These are phyloP conservation scores for Phytophthora agathidicida DNA, from an alignment of 352 stramenopile species.

Conservation along the genomic window DNA sequence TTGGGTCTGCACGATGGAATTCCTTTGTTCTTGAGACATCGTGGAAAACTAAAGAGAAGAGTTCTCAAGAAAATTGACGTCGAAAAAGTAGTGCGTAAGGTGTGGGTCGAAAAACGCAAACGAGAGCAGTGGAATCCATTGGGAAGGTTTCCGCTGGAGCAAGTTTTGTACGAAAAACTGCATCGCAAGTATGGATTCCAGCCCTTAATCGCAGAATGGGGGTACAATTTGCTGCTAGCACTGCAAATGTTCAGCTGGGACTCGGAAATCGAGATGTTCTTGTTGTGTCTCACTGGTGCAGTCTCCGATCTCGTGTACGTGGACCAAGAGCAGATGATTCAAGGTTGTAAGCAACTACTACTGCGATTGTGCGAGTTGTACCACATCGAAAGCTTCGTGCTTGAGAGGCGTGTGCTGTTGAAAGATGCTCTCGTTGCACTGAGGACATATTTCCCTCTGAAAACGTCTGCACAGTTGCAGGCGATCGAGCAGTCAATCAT, in stretches of 20 bases:
- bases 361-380: slow-evolving; percentile 57
- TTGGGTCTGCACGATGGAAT: slow-evolving; percentile 63
- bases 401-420: slow-evolving; percentile 58
- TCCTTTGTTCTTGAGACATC: slow-evolving; percentile 75
- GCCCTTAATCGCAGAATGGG: slow-evolving; percentile 82
- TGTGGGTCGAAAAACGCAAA: slow-evolving; percentile 81
- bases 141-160: slow-evolving; percentile 51
- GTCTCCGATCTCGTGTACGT: slow-evolving; percentile 75
- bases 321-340: slow-evolving; percentile 75
- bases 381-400: slow-evolving; percentile 58
- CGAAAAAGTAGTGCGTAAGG: slow-evolving; percentile 69
- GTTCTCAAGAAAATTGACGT: slow-evolving; percentile 73
- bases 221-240: slow-evolving; percentile 83
- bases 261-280: slow-evolving; percentile 79
- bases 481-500: slow-evolving; percentile 80
- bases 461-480: slow-evolving; percentile 73
- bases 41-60: slow-evolving; percentile 68
- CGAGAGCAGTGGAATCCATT: slow-evolving; percentile 62
- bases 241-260: slow-evolving; percentile 77
- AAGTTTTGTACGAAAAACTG: slow-evolving; percentile 79
- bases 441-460: slow-evolving; percentile 81
- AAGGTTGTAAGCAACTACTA: slow-evolving; percentile 55
- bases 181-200: slow-evolving; percentile 85
- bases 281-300: slow-evolving; percentile 70
- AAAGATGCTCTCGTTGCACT: slow-evolving; percentile 79